phyloP scores from a whole-genome alignment of 306 rosid genomes.

The Fagus sylvatica region DNA sequence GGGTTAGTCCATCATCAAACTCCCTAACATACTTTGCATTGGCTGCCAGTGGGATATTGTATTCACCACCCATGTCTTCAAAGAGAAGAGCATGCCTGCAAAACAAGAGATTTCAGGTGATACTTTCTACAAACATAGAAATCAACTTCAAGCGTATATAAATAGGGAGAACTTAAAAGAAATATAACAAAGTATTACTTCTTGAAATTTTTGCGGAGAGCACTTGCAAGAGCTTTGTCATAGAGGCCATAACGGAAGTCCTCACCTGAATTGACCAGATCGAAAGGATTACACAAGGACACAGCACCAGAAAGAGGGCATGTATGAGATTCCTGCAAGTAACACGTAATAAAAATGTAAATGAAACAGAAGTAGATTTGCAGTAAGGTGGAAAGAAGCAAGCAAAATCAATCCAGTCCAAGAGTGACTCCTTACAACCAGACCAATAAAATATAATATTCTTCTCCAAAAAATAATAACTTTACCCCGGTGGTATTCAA shows the following conservation, averaged over 20 bases:
- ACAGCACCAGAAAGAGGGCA: slow-evolving; percentile 93
- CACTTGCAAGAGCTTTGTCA: slow-evolving; percentile 70
- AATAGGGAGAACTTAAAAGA: not conserved
- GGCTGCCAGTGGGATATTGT: slow-evolving; percentile 63
- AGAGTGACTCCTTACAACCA: slow-evolving; percentile 1
- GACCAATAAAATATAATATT: not conserved
- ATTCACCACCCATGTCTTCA: slow-evolving; percentile 74
- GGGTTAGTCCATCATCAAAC: slow-evolving; percentile 87
- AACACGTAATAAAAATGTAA: slow-evolving; percentile 20
- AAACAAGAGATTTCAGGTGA: not conserved
- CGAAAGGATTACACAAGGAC: slow-evolving; percentile 93
- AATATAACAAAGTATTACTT: slow-evolving; percentile 52
- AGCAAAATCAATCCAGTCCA: slow-evolving; percentile 12
- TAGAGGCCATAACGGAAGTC: slow-evolving; percentile 90
- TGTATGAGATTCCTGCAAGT: slow-evolving; percentile 60
- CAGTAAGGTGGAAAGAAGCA: not conserved
- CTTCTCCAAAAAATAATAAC: not conserved
- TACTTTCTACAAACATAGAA: slow-evolving; percentile 5
- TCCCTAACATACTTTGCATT: slow-evolving; percentile 79
- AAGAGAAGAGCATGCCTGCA: slow-evolving; percentile 81
- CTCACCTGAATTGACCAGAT: slow-evolving; percentile 85
- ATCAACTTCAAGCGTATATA: slow-evolving; percentile 16
- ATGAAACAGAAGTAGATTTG: slow-evolving; percentile 17
- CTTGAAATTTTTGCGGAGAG: slow-evolving; percentile 66
- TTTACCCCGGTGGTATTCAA: not conserved